Percentiles rank a stretch among this genome's conserved stretches.
phyloP scores from a whole-genome alignment of 2,329 filamentous ascomycete species.

The Aulographum hederae region DNA sequence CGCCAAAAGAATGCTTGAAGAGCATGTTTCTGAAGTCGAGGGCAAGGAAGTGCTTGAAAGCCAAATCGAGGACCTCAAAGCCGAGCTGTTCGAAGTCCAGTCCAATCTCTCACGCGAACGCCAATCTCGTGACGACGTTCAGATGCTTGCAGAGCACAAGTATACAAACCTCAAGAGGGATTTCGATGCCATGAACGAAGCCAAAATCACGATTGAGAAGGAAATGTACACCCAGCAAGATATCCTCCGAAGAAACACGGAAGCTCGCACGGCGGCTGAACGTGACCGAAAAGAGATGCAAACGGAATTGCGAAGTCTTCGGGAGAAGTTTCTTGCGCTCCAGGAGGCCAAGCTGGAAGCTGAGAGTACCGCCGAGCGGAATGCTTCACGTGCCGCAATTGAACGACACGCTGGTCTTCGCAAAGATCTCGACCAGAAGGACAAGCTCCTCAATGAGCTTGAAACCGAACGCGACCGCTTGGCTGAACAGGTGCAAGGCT shows the following conservation, averaged over 20 bases:
- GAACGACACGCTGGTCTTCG: slow-evolving; percentile 64
- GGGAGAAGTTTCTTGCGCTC: slow-evolving; percentile 65
- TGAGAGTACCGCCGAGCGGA: slow-evolving; percentile 63
- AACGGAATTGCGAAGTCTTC: slow-evolving; percentile 62
- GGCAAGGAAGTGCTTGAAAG: slow-evolving; percentile 68
- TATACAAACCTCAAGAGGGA: slow-evolving; percentile 67
- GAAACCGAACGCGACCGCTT: slow-evolving; percentile 64
- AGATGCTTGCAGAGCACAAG: slow-evolving; percentile 79
- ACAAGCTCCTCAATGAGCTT: slow-evolving; percentile 57
- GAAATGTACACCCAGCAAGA: slow-evolving; percentile 95
- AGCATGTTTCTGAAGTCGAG: slow-evolving; percentile 76
- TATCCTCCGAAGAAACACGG: slow-evolving; percentile 66
- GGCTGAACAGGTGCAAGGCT: slow-evolving; percentile 61
- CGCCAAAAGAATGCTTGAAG: slow-evolving; percentile 69
- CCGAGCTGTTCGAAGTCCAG: slow-evolving; percentile 67
- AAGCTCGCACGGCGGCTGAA: slow-evolving; percentile 63
- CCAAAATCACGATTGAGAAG: slow-evolving; percentile 95
- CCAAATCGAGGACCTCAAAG: slow-evolving; percentile 75
- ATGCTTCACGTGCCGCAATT: slow-evolving; percentile 56
- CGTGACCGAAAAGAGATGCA: slow-evolving; percentile 81
- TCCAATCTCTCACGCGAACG: slow-evolving; percentile 79
- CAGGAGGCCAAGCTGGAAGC: slow-evolving; percentile 75
- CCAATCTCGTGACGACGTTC: slow-evolving; percentile 85
- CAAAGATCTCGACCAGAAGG: slow-evolving; percentile 64
- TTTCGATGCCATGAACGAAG: slow-evolving; percentile 71